These are phyloP conservation scores for Flaveria robusta DNA, from an alignment of 129 eudicot genomes.

Conservation along the genomic window DNA sequence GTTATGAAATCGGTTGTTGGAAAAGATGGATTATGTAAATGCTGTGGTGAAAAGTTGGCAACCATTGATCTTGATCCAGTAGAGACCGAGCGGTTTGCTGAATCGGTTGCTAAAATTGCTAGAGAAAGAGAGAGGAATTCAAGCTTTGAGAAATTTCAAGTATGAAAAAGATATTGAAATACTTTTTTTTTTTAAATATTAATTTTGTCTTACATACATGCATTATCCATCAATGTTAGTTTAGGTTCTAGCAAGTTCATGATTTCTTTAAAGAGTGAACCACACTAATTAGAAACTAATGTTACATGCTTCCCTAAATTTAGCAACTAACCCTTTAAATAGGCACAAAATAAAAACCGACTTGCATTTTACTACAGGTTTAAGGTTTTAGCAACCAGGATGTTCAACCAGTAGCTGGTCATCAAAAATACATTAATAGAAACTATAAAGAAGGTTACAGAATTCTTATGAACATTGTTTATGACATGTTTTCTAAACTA, in stretches of 20 bases:
- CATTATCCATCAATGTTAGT: not conserved
- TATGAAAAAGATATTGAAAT: slow-evolving; percentile 28
- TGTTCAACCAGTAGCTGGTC: not conserved
- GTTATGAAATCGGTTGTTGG: slow-evolving; percentile 54
- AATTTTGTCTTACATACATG: not conserved
- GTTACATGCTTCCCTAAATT: not conserved
- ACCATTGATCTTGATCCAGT: slow-evolving; percentile 86
- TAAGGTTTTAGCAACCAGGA: not conserved
- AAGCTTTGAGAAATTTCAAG: slow-evolving; percentile 86
- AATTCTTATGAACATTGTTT: slow-evolving; percentile 6
- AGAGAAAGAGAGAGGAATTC: slow-evolving; percentile 57
- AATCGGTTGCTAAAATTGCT: slow-evolving; percentile 81
- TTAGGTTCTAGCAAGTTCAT: not conserved
- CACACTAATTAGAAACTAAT: not conserved
- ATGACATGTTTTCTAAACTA: not conserved
- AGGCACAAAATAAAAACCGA: not conserved
- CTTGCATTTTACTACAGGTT: not conserved
- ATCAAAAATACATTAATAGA: not conserved
- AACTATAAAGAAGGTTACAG: slow-evolving; percentile 3
- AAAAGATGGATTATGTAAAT: slow-evolving; percentile 68
- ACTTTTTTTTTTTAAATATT: not conserved
- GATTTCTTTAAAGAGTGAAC: not conserved
- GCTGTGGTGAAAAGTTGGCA: slow-evolving; percentile 75
- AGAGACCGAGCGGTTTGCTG: slow-evolving; percentile 83
- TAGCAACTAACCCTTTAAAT: not conserved